Evolutionary conservation across 257 asterid genomes (phyloP).

Genomic region (Solanum chiquidenum): DNA sequence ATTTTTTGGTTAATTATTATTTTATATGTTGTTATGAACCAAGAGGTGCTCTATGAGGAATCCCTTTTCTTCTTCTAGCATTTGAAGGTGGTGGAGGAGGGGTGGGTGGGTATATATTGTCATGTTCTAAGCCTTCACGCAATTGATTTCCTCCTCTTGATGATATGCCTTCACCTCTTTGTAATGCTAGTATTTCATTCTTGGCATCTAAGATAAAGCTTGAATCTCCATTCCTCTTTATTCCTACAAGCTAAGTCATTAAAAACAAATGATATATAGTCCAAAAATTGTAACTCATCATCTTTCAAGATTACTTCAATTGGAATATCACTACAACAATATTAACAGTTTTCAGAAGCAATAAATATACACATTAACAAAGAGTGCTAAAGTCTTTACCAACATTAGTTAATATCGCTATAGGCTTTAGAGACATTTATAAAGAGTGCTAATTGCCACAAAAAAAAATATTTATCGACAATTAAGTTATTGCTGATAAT

Average conservation of each 20-base stretch:
- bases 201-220: constrained; percentile 46
- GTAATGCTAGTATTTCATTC: constrained; percentile 27
- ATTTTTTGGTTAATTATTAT: background rate
- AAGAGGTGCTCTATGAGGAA: constrained; percentile 95
- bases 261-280: background rate
- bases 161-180: constrained; percentile 54
- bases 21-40: constrained; percentile 30
- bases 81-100: constrained; percentile 65
- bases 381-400: too few species aligned
- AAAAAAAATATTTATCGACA: too few species aligned
- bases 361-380: background rate
- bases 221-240: constrained; percentile 71
- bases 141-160: constrained; percentile 42
- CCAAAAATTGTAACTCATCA: background rate
- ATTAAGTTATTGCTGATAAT: too few species aligned
- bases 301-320: background rate
- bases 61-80: constrained; percentile 93
- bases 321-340: background rate
- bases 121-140: constrained; percentile 80
- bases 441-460: background rate
- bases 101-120: constrained; percentile 70
- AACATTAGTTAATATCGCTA: too few species aligned
- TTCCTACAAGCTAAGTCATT: constrained; percentile 65
- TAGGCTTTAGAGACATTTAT: background rate
- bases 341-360: background rate